These are phyloP conservation scores for Trametopsis cervina DNA, from an alignment of 768 basidiomycete species.

Conservation along the genomic window DNA sequence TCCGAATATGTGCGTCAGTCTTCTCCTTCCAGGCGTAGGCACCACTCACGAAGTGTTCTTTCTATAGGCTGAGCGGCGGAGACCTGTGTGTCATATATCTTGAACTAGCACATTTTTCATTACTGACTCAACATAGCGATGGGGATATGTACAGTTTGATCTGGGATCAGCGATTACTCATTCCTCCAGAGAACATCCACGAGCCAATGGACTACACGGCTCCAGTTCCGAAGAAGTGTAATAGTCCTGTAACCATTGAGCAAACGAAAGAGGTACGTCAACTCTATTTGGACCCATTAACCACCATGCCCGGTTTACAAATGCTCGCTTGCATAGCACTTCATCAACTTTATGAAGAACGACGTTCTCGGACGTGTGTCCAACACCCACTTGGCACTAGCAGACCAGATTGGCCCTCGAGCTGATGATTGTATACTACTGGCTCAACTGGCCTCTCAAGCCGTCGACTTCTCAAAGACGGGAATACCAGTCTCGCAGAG, in stretches of 20 bases:
- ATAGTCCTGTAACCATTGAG: conserved; percentile 3
- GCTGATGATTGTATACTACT: conserved; percentile 1
- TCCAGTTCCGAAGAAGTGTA: neutral
- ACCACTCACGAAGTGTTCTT: too few relatives aligned
- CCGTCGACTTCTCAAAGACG: conserved; percentile 10
- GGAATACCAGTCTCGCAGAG: conserved; percentile 1
- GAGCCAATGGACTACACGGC: conserved; percentile 12
- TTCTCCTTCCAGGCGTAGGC: neutral
- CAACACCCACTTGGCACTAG: conserved; percentile 11
- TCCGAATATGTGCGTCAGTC: conserved; percentile 10
- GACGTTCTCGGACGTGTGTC: conserved; percentile 9
- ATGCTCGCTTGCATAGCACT: conserved; percentile 3
- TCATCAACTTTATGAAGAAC: conserved; percentile 8
- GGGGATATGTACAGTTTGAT: conserved; percentile 9
- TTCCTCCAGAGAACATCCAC: neutral
- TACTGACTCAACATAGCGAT: neutral
- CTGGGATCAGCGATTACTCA: conserved; percentile 7
- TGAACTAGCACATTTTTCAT: neutral
- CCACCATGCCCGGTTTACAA: neutral
- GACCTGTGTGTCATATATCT: conserved; percentile 4
- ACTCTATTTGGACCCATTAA: neutral
- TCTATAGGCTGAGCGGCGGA: conserved; percentile 6
- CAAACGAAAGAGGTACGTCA: conserved; percentile 12
- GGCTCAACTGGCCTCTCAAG: conserved; percentile 6
- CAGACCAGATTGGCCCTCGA: conserved; percentile 1